Conservation (phyloP, 2,329 filamentous ascomycete genomes). For the Xylaria sp. region DNA sequence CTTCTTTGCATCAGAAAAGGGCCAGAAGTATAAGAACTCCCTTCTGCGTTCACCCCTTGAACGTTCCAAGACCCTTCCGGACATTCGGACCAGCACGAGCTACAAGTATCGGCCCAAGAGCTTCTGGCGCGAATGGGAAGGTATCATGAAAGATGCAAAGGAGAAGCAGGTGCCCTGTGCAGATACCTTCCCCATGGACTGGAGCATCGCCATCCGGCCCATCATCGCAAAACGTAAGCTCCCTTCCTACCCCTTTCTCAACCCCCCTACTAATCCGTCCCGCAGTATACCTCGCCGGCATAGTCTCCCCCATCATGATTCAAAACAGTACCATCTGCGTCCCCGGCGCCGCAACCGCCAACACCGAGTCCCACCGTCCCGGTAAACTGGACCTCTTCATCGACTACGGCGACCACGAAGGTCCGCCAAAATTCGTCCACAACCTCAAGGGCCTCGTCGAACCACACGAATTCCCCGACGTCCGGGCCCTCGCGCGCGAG, state of each 20-base stretch:
- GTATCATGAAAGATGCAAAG: slow-evolving; percentile 24
- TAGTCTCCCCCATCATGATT: slow-evolving; percentile 33
- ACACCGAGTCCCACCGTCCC: slow-evolving; percentile 34
- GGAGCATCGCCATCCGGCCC: slow-evolving; percentile 37
- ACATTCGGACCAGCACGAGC: slow-evolving; percentile 35
- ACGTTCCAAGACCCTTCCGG: slow-evolving; percentile 35
- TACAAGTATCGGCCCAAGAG: slow-evolving; percentile 34
- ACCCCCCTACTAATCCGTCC: background rate
- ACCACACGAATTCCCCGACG: slow-evolving; percentile 28
- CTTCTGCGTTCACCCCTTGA: slow-evolving; percentile 36
- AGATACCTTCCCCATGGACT: slow-evolving; percentile 34
- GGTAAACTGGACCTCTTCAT: slow-evolving; percentile 40
- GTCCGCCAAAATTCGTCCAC: slow-evolving; percentile 23
- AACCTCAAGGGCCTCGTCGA: slow-evolving; percentile 32
- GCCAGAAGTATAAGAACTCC: slow-evolving; percentile 33
- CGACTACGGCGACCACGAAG: slow-evolving; percentile 33
- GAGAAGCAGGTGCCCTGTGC: slow-evolving; percentile 16
- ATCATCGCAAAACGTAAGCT: slow-evolving; percentile 35
- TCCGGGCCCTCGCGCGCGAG: slow-evolving; percentile 31
- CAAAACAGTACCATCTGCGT: slow-evolving; percentile 27
- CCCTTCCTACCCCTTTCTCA: background rate
- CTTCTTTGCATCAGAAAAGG: slow-evolving; percentile 35
- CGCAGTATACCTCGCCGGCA: slow-evolving; percentile 41
- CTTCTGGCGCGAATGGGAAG: slow-evolving; percentile 37
- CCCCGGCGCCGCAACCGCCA: slow-evolving; percentile 36